Percentiles rank a stretch among this genome's conserved stretches.
Conservation (phyloP, 495 filamentous ascomycete genomes). For the Talaromyces wortmannii region DNA sequence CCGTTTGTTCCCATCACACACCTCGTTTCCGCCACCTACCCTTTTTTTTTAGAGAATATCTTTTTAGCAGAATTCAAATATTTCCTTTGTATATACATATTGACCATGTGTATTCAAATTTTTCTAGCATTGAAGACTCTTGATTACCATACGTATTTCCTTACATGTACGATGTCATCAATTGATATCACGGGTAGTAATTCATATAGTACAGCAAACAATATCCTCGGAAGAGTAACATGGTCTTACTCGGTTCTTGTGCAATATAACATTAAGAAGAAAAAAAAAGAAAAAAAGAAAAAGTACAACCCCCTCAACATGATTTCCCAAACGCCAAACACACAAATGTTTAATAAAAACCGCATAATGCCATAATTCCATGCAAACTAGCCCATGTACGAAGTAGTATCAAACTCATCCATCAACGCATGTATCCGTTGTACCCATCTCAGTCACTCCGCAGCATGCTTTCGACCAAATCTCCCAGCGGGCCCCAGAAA, state of each 20-base stretch:
- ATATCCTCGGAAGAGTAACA: too few relatives aligned
- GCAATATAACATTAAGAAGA: not conserved
- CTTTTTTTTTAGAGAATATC: too few relatives aligned
- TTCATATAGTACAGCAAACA: not conserved
- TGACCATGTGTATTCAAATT: too few relatives aligned
- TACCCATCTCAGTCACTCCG: slow-evolving; percentile 63
- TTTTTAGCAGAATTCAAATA: not conserved
- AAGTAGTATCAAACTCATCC: not conserved
- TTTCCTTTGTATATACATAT: not conserved
- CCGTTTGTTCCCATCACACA: not conserved
- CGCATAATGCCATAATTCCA: not conserved
- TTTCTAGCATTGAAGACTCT: too few relatives aligned
- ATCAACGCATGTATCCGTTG: not conserved
- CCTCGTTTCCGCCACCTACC: too few relatives aligned
- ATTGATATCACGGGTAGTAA: not conserved
- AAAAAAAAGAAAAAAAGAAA: not conserved
- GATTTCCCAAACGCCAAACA: not conserved
- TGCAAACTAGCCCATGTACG: not conserved
- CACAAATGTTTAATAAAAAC: not conserved
- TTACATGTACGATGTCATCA: not conserved
- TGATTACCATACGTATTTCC: too few relatives aligned
- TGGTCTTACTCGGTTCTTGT: too few relatives aligned
- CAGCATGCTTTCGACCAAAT: slow-evolving; percentile 95
- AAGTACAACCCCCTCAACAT: not conserved
- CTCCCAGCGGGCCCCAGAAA: slow-evolving; percentile 94